Conservation (phyloP, 1,284 basidiomycete genomes). For the Heterobasidion occidentale region DNA sequence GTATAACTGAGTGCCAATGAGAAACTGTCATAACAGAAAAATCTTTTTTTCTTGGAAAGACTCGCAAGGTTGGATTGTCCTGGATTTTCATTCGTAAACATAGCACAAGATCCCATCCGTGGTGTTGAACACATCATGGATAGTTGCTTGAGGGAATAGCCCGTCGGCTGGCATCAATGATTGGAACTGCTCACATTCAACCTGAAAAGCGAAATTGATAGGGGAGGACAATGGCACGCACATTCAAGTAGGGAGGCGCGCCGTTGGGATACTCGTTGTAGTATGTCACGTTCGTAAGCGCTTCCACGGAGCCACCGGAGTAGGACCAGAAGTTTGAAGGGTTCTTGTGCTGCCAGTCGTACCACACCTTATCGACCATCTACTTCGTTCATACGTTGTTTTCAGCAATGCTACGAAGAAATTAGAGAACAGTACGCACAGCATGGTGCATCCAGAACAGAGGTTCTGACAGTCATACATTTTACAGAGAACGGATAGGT, state of each 20-base stretch:
- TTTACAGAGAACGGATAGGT: background rate
- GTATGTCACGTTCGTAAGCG: constrained; percentile 16
- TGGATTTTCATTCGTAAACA: constrained; percentile 21
- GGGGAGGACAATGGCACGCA: constrained; percentile 11
- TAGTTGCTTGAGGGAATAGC: constrained; percentile 20
- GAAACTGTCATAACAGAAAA: too few species aligned
- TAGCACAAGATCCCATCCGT: constrained; percentile 27
- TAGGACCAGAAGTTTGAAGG: constrained; percentile 20
- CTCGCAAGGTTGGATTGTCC: background rate
- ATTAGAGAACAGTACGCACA: constrained; percentile 13
- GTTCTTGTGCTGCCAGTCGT: constrained; percentile 27
- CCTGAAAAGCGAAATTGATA: background rate
- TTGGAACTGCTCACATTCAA: constrained; percentile 15
- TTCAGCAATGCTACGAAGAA: background rate
- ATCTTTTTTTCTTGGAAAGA: background rate
- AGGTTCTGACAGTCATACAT: constrained; percentile 17
- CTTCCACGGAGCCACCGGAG: constrained; percentile 23
- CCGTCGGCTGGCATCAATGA: constrained; percentile 23
- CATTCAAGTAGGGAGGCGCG: constrained; percentile 21
- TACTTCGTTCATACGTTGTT: constrained; percentile 3
- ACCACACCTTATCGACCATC: constrained; percentile 34
- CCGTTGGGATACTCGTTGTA: constrained; percentile 24
- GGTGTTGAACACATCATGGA: constrained; percentile 25
- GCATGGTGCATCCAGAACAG: constrained; percentile 31
- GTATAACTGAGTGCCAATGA: too few species aligned